Base-by-base conservation (phyloP, 1,139 yeast genomes). In the Saccharomyces hybrid region DNA sequence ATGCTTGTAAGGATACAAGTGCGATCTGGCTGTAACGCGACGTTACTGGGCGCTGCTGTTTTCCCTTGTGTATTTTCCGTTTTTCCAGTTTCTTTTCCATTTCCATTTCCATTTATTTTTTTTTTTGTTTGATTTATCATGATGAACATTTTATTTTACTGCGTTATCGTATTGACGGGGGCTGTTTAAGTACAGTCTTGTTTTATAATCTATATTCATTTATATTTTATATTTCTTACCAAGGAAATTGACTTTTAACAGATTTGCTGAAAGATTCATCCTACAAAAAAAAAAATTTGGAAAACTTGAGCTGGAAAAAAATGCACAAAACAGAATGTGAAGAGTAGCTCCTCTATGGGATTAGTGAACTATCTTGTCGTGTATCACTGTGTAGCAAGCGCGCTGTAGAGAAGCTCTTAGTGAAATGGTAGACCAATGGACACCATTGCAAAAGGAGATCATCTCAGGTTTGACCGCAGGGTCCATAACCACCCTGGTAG, bases 381-480 rank as follows among this genome's bases (percentile, higher is more conserved):
- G 1, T 6, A 6, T 32, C 3, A 13, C 14, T 32, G 38, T 11
- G 38, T 13, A 32, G 3, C 38, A 2, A n/a, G 38, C 23, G 23
- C 23, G 4, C 23, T 19, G 23, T 19, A 19, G 23, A 19, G 23
- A 19, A 32, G n/a, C 14, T 32, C 38, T 32, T n/a, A 2, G 8
- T 32, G 32, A 49, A 5, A 56, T 54, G 55, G 50, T 42, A 32
- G 16, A 47, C 19, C 50, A 47, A 28, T 41, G 66, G 19, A 53
- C 69, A 1, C 58, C 66, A 1, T 62, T 76, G 32, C 75, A 73
- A 53, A 68, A 71, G 49, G 96, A 89, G 64, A 71, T 83, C 0
- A 66, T 86, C 1, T 79, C 97, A 0, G 99, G 99, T 0, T 72
- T 91, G 13, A 67, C 83, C 2, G 97, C 98, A 0, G 99, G 99